These are phyloP conservation scores for Colletotrichum lini DNA, from an alignment of 2,329 filamentous ascomycete species.

Conservation along the genomic window DNA sequence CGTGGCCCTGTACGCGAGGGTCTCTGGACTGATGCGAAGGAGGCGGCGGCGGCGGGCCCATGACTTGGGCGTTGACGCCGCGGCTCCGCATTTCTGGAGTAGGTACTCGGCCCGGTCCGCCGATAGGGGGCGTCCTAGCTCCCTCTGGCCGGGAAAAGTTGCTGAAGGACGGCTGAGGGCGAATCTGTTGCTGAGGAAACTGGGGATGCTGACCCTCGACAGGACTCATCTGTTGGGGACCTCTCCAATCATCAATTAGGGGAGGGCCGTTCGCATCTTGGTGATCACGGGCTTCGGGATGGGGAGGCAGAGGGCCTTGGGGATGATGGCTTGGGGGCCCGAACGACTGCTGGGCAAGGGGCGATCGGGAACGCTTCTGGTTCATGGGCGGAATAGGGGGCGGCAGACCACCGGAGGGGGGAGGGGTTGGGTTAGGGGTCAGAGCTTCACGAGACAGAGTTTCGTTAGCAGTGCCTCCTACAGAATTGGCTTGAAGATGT, in stretches of 20 bases:
- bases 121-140: conserved; percentile 39
- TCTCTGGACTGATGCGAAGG: conserved; percentile 16
- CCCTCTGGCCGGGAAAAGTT: conserved; percentile 43
- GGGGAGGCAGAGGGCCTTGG: conserved; percentile 50
- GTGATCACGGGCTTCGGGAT: conserved; percentile 44
- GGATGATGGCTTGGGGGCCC: conserved; percentile 52
- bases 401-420: conserved; percentile 56
- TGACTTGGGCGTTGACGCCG: conserved; percentile 46
- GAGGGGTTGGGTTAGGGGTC: conserved; percentile 53
- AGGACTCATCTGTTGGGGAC: conserved; percentile 19
- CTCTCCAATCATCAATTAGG: neutral
- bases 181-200: conserved; percentile 24
- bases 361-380: conserved; percentile 61
- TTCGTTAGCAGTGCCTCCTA: conserved; percentile 69
- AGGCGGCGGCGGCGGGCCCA: conserved; percentile 35
- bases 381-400: conserved; percentile 58
- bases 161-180: conserved; percentile 42
- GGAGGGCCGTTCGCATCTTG: conserved; percentile 16
- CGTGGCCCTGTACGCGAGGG: conserved; percentile 38
- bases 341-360: conserved; percentile 56
- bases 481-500: conserved; percentile 65
- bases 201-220: conserved; percentile 15
- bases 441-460: conserved; percentile 68
- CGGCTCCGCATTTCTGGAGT: conserved; percentile 45
- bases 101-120: conserved; percentile 34